These are phyloP conservation scores for Inonotus obliquus DNA, from an alignment of 1,284 basidiomycete genomes.

Conservation along the genomic window DNA sequence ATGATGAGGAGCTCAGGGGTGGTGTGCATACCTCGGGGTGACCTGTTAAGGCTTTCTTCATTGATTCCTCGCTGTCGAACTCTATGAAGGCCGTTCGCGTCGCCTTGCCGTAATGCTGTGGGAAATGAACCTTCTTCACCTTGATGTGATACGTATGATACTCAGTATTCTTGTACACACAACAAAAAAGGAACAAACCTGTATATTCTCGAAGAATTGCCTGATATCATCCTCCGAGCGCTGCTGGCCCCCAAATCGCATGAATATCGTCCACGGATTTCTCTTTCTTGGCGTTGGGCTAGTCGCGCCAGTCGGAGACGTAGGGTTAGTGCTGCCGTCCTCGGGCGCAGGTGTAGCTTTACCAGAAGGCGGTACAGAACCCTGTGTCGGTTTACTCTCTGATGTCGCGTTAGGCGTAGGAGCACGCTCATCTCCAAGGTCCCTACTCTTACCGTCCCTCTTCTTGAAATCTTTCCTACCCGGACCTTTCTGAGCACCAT, in stretches of 20 bases:
- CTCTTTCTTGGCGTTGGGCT: slow-evolving; percentile 57
- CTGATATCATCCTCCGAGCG: slow-evolving; percentile 66
- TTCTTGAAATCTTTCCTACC: slow-evolving; percentile 43
- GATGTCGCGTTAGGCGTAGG: slow-evolving; percentile 21
- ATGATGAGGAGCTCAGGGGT: background rate
- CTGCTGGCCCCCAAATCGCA: slow-evolving; percentile 53
- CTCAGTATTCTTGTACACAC: slow-evolving; percentile 3
- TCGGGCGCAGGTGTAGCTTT: slow-evolving; percentile 36
- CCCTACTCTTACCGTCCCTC: slow-evolving; percentile 32
- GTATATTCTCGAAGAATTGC: slow-evolving; percentile 71
- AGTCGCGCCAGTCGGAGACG: slow-evolving; percentile 45
- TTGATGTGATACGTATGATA: slow-evolving; percentile 28
- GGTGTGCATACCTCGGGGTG: slow-evolving; percentile 54
- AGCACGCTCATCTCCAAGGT: slow-evolving; percentile 32
- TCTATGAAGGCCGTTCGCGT: slow-evolving; percentile 74
- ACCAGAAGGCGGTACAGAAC: slow-evolving; percentile 32
- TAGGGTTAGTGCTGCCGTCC: slow-evolving; percentile 35
- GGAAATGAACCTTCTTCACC: slow-evolving; percentile 72
- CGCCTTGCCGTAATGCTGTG: slow-evolving; percentile 44
- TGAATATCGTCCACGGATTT: slow-evolving; percentile 82
- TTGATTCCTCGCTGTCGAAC: slow-evolving; percentile 78
- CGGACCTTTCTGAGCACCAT: slow-evolving; percentile 45
- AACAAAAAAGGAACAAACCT: slow-evolving; percentile 46
- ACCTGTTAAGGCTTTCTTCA: slow-evolving; percentile 72
- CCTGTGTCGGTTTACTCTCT: slow-evolving; percentile 11